Evolutionary conservation across 345 rosid species (phyloP), one percentile per base, ranked within the genome.

Genomic region (Rubroshorea leprosula): DNA sequence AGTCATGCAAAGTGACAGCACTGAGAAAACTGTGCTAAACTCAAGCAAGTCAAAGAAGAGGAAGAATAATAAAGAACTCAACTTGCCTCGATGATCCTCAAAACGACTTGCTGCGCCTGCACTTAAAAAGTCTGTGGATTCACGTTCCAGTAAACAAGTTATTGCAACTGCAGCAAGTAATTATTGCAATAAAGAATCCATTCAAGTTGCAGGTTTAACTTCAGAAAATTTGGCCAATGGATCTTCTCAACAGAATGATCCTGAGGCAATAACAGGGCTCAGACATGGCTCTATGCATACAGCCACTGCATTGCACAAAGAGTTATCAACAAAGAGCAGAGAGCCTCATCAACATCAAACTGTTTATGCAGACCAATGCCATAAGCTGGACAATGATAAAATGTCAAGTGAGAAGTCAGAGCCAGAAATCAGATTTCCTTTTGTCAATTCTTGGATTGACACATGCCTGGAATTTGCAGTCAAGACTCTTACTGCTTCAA

Each of bases 81-180:
- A 38, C 46, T 51, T 65, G 61, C 67, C 66, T 16, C 50, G 22
- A 55, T 60, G 72, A 29, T 63, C 64, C 61, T 77, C 74, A 12
- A 70, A 64, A 57, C 73, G 61, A 54, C 66, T 63, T 54, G 60
- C 71, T 58, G 64, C 64, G 1, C 25, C 38, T 51, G 49, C 57
- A 48, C 21, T 68, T 23, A 59, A 67, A 59, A 24, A 49, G 53
- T 55, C 27, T 20, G 18, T 44, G 15, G 43, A 61, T 24, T 49
- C 58, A 47, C 15, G 11, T 8, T 46, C 61, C 47, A 29, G 31
- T 29, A 61, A 53, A 35, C 54, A 6, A 54, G 64, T 50, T 22
- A 22, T 19, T 7, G 13, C 39, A 49, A 21, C n/a, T 39, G 55
- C 50, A 43, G 51, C 22, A 29, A 21, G 58, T 46, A 46, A 51